Evolutionary conservation across 116 monocot genomes (phyloP), one percentile per base, ranked within the genome.

Genomic region (Papilionanthe hybrid): DNA sequence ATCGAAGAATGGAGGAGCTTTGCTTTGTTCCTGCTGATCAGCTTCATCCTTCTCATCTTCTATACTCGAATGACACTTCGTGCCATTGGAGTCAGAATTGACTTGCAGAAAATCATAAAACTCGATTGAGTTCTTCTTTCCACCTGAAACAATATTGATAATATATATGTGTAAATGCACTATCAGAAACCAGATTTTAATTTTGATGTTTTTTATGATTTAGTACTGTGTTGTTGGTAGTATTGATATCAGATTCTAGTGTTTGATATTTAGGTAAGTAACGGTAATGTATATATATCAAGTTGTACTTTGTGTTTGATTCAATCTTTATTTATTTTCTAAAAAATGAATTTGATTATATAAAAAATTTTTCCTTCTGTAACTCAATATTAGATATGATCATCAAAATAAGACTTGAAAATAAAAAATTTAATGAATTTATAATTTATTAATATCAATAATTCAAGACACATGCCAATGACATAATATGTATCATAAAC

Each of bases 91-190:
- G n/a, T 55, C 81, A 18, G 78, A 78, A 68, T 91, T 91, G 42
- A 91, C 88, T 72, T 72, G 88, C 20, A 91, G 84, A 79, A 91
- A 91, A 79, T 91, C 86, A 29, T 91, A 88, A 72, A 91, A 91
- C 81, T 88, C 91, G 8, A 81, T 23, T 47, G 79, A 72, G n/a
- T 82, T 88, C 23, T 80, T 80, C 42, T 49, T 78, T 53, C 82
- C 91, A 84, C 77, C 84, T 58, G 42, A 56, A 41, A 77, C 77
- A 77, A 37, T 44, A 44, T 43, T 20, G 22, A 43, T 8, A 19
- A 44, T 73, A 20, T 20, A 19, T 1, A n/a, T 7, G 13, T 7
- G 13, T n/a, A 44, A 72, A 72, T 69, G 12, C 6, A 25, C 23
- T 63, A 25, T 23, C 25, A 63, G 60, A 63, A 23, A 25, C 25